phyloP scores from a whole-genome alignment of 345 rosid genomes.

The Kandelia obovata region DNA sequence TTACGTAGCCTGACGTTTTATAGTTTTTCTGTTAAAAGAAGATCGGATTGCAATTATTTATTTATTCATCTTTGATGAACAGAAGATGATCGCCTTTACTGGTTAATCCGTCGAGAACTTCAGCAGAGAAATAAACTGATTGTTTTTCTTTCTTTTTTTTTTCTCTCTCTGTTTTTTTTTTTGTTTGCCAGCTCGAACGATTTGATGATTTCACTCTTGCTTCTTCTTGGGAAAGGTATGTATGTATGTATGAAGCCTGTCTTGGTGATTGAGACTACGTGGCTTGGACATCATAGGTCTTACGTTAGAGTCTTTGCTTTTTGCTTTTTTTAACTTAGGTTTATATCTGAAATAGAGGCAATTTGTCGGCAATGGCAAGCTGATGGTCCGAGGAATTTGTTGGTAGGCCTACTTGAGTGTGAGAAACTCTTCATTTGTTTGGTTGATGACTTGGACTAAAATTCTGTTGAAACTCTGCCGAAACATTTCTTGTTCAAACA shows the following conservation, averaged over 20 bases:
- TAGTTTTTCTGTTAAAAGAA: no score
- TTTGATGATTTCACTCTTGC: constrained; percentile 97
- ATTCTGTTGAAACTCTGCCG: no score
- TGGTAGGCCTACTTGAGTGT: constrained; percentile 42
- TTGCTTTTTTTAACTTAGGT: constrained; percentile 39
- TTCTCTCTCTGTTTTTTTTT: not conserved
- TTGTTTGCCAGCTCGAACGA: constrained; percentile 59
- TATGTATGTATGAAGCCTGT: not conserved
- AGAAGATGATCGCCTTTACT: no score
- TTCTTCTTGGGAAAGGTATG: constrained; percentile 94
- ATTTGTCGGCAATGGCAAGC: constrained; percentile 89
- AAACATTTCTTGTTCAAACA: not conserved
- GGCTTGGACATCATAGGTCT: not conserved
- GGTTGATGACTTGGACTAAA: not conserved
- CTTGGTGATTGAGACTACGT: not conserved
- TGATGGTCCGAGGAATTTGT: constrained; percentile 76
- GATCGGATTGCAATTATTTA: no score
- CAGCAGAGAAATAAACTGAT: not conserved
- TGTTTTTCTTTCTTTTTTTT: not conserved
- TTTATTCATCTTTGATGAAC: no score
- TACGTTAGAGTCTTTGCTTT: not conserved
- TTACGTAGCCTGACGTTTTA: no score
- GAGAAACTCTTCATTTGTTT: constrained; percentile 12
- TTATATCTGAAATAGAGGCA: constrained; percentile 93
- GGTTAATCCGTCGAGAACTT: not conserved